phyloP scores from a whole-genome alignment of 495 filamentous ascomycete species.

The Parathielavia hyrcaniae region DNA sequence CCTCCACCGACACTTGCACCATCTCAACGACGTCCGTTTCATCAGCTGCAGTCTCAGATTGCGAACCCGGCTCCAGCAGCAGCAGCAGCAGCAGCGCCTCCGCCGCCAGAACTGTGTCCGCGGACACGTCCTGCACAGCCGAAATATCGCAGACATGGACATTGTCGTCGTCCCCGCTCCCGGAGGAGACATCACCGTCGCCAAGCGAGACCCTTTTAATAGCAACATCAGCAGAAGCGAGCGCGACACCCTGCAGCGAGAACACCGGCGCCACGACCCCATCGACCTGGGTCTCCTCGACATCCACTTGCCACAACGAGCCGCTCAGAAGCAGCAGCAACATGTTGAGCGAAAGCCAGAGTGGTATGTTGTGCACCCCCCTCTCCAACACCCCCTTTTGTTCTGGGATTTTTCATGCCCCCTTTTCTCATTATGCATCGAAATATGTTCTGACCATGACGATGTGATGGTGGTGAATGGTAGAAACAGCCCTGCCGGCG shows the following conservation, averaged over 20 bases:
- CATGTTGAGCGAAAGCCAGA: background rate
- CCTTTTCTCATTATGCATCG: too few species aligned
- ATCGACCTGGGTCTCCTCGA: background rate
- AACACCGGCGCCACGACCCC: background rate
- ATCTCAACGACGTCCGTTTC: background rate
- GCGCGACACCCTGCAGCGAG: constrained; percentile 22
- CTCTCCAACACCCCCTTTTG: background rate
- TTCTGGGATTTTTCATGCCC: too few species aligned
- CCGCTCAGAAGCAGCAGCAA: constrained; percentile 2
- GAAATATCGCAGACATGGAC: background rate
- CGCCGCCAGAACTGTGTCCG: background rate
- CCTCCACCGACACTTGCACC: background rate
- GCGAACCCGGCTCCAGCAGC: too few species aligned
- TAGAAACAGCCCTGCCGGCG: background rate
- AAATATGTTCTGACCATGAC: background rate
- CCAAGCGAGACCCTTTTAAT: background rate
- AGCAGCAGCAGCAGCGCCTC: background rate
- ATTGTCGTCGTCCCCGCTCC: background rate
- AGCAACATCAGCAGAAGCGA: background rate
- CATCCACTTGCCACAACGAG: background rate
- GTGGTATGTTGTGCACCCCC: background rate
- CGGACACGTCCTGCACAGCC: constrained; percentile 2
- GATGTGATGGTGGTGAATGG: too few species aligned
- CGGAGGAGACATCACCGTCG: background rate
- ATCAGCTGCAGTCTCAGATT: background rate